Evolutionary conservation across 306 rosid species (phyloP).

Genomic region (Phaseolus lunatus): DNA sequence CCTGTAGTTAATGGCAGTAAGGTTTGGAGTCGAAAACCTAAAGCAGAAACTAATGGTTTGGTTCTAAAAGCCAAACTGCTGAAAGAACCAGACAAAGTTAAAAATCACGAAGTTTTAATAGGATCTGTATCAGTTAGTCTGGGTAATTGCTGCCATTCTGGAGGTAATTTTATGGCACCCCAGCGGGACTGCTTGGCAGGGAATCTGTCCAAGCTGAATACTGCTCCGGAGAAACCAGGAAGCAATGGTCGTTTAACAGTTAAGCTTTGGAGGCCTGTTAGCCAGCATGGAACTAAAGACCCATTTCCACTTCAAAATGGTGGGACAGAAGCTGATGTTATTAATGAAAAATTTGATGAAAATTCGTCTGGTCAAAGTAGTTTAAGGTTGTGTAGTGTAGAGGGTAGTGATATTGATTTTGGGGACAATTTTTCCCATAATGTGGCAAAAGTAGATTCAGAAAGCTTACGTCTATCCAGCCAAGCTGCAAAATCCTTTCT

Average conservation of each 20-base stretch:
- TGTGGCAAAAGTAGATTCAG: slow-evolving; percentile 47
- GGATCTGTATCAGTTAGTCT: slow-evolving; percentile 86
- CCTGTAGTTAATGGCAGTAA: slow-evolving; percentile 53
- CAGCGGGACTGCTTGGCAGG: slow-evolving; percentile 49
- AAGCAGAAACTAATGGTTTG: slow-evolving; percentile 60
- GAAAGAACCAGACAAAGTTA: slow-evolving; percentile 61
- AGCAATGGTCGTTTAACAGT: slow-evolving; percentile 53
- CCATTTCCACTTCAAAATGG: slow-evolving; percentile 53
- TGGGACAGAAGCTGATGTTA: slow-evolving; percentile 57
- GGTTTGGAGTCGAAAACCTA: slow-evolving; percentile 86
- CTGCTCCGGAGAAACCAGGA: slow-evolving; percentile 60
- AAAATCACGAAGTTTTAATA: slow-evolving; percentile 77
- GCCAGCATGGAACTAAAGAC: slow-evolving; percentile 61
- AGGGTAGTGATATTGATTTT: slow-evolving; percentile 42
- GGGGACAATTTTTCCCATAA: slow-evolving; percentile 37
- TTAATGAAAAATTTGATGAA: slow-evolving; percentile 53
- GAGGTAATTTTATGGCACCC: slow-evolving; percentile 50
- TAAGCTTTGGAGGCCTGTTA: slow-evolving; percentile 84
- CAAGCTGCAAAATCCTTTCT: slow-evolving; percentile 80
- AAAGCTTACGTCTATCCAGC: slow-evolving; percentile 54
- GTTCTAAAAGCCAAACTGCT: slow-evolving; percentile 54
- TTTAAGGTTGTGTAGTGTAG: slow-evolving; percentile 47
- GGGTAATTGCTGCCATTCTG: slow-evolving; percentile 59
- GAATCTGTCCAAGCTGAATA: slow-evolving; percentile 55
- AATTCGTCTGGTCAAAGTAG: slow-evolving; percentile 46